Percentiles rank a stretch among this genome's conserved stretches.
Evolutionary conservation across 2,329 filamentous ascomycete genomes (phyloP).

Genomic region (Gyromitra esculenta): DNA sequence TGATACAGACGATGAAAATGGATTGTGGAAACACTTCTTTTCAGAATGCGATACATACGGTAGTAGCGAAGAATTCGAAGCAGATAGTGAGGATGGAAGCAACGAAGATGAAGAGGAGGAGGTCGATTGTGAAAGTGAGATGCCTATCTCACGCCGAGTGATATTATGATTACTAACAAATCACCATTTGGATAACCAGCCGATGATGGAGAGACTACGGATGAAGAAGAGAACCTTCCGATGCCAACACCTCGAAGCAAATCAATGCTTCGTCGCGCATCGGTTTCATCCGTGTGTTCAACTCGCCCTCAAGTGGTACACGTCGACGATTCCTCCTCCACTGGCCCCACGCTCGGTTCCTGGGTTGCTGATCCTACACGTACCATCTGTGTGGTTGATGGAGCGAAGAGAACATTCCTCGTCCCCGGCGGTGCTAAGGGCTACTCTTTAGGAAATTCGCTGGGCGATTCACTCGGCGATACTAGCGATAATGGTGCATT

Average conservation of each 20-base stretch:
- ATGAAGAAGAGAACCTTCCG: slow-evolving; percentile 55
- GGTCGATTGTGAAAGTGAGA: slow-evolving; percentile 48
- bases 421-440: slow-evolving; percentile 41
- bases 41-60: slow-evolving; percentile 37
- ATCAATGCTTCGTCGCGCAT: slow-evolving; percentile 54
- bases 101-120: slow-evolving; percentile 20
- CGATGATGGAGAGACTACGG: slow-evolving; percentile 54
- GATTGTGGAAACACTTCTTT: slow-evolving; percentile 50
- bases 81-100: slow-evolving; percentile 12
- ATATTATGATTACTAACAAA: slow-evolving; percentile 39
- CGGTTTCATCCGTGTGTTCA: slow-evolving; percentile 37
- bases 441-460: background rate
- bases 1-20: slow-evolving; percentile 51
- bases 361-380: slow-evolving; percentile 55
- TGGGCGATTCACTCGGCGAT: slow-evolving; percentile 34
- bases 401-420: slow-evolving; percentile 53
- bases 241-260: slow-evolving; percentile 53
- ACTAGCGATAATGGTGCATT: slow-evolving; percentile 21
- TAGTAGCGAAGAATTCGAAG: slow-evolving; percentile 37
- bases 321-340: slow-evolving; percentile 39
- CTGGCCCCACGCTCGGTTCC: slow-evolving; percentile 48
- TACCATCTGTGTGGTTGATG: slow-evolving; percentile 55
- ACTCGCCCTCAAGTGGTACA: slow-evolving; percentile 52
- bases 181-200: slow-evolving; percentile 37
- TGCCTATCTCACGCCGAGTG: slow-evolving; percentile 32